These are phyloP conservation scores for Xylaria curta DNA, from an alignment of 495 filamentous ascomycete species.

Conservation along the genomic window DNA sequence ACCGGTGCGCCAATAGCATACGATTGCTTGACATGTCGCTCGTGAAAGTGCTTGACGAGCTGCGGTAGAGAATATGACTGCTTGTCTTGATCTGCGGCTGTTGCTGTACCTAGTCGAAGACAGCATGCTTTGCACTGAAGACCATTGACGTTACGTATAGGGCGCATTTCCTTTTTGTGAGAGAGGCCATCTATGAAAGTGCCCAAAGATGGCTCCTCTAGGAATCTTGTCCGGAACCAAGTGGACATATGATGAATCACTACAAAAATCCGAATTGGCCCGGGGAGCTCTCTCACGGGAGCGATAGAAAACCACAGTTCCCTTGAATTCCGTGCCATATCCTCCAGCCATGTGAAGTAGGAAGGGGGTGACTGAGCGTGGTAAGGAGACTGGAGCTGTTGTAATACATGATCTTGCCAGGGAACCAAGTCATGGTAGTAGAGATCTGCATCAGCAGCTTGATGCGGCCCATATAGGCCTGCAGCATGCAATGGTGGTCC, in stretches of 20 bases:
- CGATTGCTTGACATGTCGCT: conserved; percentile 56
- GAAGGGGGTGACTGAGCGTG: conserved; percentile 33
- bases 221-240: conserved; percentile 61
- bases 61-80: conserved; percentile 66
- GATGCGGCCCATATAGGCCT: background rate
- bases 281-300: conserved; percentile 66
- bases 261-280: conserved; percentile 66
- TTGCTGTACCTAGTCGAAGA: conserved; percentile 43
- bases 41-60: conserved; percentile 72
- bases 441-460: conserved; percentile 17
- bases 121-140: conserved; percentile 69
- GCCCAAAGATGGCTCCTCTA: conserved; percentile 59
- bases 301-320: conserved; percentile 67
- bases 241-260: conserved; percentile 66
- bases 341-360: conserved; percentile 62
- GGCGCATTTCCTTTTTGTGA: conserved; percentile 67
- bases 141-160: conserved; percentile 69
- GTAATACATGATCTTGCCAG: conserved; percentile 31
- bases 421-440: conserved; percentile 35
- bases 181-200: conserved; percentile 72
- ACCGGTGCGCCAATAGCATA: conserved; percentile 35
- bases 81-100: conserved; percentile 45
- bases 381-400: conserved; percentile 24
- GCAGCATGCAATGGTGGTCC: background rate
- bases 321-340: conserved; percentile 62